These are phyloP conservation scores for Claviceps sp. DNA, from an alignment of 2,329 filamentous ascomycete species.

Conservation along the genomic window DNA sequence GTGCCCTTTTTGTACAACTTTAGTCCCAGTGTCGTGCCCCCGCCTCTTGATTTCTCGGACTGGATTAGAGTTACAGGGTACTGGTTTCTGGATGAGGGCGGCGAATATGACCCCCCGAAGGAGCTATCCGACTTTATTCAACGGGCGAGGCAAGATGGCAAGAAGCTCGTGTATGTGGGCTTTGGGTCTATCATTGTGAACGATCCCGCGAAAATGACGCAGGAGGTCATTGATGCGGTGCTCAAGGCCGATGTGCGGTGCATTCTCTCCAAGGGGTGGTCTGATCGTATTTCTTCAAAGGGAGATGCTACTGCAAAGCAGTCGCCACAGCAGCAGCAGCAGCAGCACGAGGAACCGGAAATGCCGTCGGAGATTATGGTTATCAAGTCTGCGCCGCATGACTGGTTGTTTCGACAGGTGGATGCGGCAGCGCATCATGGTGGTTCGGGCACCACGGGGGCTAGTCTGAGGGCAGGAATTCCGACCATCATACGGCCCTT, in stretches of 20 bases:
- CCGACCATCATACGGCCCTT: constrained; percentile 94
- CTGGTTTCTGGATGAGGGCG: constrained; percentile 84
- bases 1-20: constrained; percentile 99
- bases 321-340: constrained; percentile 13
- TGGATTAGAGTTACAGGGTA: constrained; percentile 97
- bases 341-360: constrained; percentile 48
- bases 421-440: constrained; percentile 93
- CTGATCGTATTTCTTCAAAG: constrained; percentile 55
- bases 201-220: constrained; percentile 76
- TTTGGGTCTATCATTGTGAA: constrained; percentile 94
- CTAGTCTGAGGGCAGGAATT: constrained; percentile 77
- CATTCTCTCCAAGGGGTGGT: constrained; percentile 95
- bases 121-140: constrained; percentile 72
- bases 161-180: constrained; percentile 92
- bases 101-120: constrained; percentile 55
- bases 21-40: constrained; percentile 83
- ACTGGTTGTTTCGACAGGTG: constrained; percentile 91
- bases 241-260: constrained; percentile 85
- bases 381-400: constrained; percentile 85
- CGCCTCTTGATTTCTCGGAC: constrained; percentile 88
- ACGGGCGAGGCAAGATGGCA: constrained; percentile 65
- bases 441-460: constrained; percentile 87
- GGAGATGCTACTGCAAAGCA: constrained; percentile 12
- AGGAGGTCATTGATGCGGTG: constrained; percentile 87
- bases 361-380: constrained; percentile 69